phyloP scores from a whole-genome alignment of 2,329 filamentous ascomycete genomes.

The Fusarium nurragi region DNA sequence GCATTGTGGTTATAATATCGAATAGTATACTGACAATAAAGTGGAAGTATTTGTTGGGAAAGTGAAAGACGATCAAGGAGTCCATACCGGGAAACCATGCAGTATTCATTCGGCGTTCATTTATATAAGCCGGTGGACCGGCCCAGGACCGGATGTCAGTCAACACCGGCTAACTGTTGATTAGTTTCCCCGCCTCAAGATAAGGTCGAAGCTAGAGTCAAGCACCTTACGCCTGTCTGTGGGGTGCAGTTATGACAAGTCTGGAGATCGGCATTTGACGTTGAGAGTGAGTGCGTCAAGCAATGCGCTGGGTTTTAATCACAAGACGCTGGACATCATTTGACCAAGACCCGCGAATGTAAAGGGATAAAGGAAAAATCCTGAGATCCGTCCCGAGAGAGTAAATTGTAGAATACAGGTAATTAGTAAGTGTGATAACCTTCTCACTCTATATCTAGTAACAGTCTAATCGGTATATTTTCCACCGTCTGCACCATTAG shows the following conservation, averaged over 20 bases:
- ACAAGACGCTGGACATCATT: neutral
- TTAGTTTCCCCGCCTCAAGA: slow-evolving; percentile 16
- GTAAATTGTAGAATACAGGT: neutral
- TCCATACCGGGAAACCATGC: neutral
- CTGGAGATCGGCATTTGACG: slow-evolving; percentile 4
- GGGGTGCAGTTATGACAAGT: slow-evolving; percentile 29
- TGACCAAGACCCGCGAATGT: neutral
- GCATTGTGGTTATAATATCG: slow-evolving; percentile 16
- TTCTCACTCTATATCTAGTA: neutral
- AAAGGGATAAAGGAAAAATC: neutral
- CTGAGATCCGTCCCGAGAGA: neutral
- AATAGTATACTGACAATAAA: neutral
- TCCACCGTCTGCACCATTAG: slow-evolving; percentile 7
- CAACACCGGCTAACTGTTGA: slow-evolving; percentile 8
- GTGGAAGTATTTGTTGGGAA: neutral
- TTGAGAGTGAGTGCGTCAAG: neutral
- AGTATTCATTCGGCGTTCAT: neutral
- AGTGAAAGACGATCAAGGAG: neutral
- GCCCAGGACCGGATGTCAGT: slow-evolving; percentile 20
- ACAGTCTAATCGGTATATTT: slow-evolving; percentile 34
- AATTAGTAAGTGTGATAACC: neutral
- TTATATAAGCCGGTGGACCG: neutral
- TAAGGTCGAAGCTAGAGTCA: slow-evolving; percentile 9
- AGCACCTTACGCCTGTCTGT: slow-evolving; percentile 8
- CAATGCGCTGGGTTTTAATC: neutral